Conservation (phyloP, 1,284 basidiomycete species). For the Fomitopsis palustris region DNA sequence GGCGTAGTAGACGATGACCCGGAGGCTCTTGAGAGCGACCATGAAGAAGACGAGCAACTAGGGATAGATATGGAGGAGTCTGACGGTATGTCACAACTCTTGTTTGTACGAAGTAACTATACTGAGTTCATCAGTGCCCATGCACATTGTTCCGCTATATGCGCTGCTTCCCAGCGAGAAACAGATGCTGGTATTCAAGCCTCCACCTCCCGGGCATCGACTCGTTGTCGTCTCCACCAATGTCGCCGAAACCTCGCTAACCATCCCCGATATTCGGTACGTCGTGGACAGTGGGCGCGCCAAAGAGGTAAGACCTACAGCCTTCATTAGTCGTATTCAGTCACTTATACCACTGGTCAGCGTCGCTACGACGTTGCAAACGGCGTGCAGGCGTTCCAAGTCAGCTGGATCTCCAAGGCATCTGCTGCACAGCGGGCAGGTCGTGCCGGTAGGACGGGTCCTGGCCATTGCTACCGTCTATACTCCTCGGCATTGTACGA, state of each 20-base stretch:
- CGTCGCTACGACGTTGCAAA: constrained; percentile 56
- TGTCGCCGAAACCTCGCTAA: constrained; percentile 78
- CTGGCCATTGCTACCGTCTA: constrained; percentile 77
- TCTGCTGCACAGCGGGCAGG: constrained; percentile 72
- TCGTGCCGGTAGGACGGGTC: constrained; percentile 75
- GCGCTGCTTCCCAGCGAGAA: constrained; percentile 70
- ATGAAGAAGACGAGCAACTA: constrained; percentile 50
- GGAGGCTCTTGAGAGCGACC: constrained; percentile 38
- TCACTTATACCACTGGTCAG: constrained; percentile 18
- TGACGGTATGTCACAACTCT: constrained; percentile 45
- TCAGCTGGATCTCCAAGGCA: constrained; percentile 76
- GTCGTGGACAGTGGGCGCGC: constrained; percentile 76
- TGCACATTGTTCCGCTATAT: constrained; percentile 75
- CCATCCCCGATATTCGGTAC: constrained; percentile 75
- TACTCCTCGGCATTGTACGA: constrained; percentile 83
- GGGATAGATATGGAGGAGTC: constrained; percentile 56
- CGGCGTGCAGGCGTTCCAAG: constrained; percentile 70
- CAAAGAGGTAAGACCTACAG: constrained; percentile 57
- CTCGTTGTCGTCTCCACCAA: constrained; percentile 77
- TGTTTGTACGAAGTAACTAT: neutral
- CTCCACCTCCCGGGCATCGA: constrained; percentile 58
- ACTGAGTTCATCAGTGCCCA: constrained; percentile 40
- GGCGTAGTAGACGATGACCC: constrained; percentile 45
- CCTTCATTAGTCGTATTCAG: neutral
- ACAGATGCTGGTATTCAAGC: constrained; percentile 72